Conservation (phyloP, 164 flowering plant species). For the Chloranthus sessilifolius region DNA sequence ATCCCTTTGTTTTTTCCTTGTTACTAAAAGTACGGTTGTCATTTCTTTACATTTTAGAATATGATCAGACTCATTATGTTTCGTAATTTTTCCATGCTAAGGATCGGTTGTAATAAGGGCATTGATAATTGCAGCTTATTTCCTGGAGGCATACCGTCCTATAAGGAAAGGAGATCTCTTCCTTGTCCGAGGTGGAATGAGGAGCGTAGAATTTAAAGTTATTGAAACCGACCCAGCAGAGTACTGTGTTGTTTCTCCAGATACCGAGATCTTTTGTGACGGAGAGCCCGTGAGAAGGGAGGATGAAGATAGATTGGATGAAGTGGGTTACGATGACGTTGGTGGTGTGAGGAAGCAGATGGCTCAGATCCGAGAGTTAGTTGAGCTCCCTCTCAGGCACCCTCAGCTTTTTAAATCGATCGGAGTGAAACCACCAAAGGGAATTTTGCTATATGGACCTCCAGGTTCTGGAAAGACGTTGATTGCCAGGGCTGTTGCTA, state of each 20-base stretch:
- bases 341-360: conserved; percentile 73
- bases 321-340: conserved; percentile 78
- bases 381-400: conserved; percentile 75
- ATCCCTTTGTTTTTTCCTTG: no score
- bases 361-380: conserved; percentile 79
- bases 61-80: no score
- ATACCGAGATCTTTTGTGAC: no score
- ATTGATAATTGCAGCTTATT: conserved; percentile 64
- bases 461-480: no score
- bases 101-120: no score
- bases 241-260: conserved; percentile 84
- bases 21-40: no score
- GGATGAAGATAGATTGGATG: conserved; percentile 72
- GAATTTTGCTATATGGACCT: conserved; percentile 74
- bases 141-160: conserved; percentile 77
- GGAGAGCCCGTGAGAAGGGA: conserved; percentile 69
- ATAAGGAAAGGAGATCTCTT: conserved; percentile 77
- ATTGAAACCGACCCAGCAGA: conserved; percentile 80
- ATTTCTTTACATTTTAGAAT: no score
- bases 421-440: conserved; percentile 83
- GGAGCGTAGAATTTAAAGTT: conserved; percentile 78
- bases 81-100: no score
- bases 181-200: conserved; percentile 81
- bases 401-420: conserved; percentile 78
- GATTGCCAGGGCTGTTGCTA: no score